These are phyloP conservation scores for Dactylellina parvicollis DNA, from an alignment of 2,329 filamentous ascomycete genomes.

Conservation along the genomic window DNA sequence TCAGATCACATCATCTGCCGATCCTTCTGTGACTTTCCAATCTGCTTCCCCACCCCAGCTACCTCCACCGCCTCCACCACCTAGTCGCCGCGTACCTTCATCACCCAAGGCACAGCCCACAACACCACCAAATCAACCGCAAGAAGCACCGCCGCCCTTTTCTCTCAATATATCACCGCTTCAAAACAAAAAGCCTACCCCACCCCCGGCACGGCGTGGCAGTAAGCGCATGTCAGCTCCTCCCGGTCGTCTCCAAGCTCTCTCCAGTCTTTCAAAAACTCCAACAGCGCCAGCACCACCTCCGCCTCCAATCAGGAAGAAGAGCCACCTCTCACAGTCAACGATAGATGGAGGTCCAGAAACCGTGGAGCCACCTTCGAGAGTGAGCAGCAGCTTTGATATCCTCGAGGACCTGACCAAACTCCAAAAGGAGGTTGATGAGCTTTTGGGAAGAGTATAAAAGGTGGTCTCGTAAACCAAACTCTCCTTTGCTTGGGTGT, in stretches of 20 bases:
- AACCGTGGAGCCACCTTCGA: conserved; percentile 56
- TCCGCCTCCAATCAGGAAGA: conserved; percentile 43
- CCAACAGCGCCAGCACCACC: conserved; percentile 47
- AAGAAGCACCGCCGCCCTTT: conserved; percentile 31
- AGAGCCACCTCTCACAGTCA: conserved; percentile 41
- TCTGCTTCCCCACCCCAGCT: conserved; percentile 23
- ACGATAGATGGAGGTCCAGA: conserved; percentile 40
- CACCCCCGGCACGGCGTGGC: conserved; percentile 34
- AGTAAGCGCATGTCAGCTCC: conserved; percentile 49
- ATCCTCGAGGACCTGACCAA: conserved; percentile 78
- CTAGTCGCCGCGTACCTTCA: conserved; percentile 50
- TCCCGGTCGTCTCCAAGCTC: conserved; percentile 35
- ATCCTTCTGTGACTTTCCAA: conserved; percentile 10
- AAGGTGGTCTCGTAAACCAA: no score
- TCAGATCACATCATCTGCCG: conserved; percentile 15
- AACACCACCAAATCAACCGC: conserved; percentile 17
- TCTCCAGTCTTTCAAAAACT: conserved; percentile 50
- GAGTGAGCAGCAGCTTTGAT: conserved; percentile 61
- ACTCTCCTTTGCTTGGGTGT: no score
- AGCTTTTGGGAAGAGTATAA: conserved; percentile 64
- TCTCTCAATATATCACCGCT: conserved; percentile 36
- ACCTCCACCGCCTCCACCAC: conserved; percentile 53
- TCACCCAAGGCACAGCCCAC: conserved; percentile 34
- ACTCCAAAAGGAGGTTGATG: conserved; percentile 80
- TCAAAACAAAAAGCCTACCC: conserved; percentile 37